Evolutionary conservation across 108 stramenopile genomes (phyloP).

Genomic region (Stephanodiscus triporus): DNA sequence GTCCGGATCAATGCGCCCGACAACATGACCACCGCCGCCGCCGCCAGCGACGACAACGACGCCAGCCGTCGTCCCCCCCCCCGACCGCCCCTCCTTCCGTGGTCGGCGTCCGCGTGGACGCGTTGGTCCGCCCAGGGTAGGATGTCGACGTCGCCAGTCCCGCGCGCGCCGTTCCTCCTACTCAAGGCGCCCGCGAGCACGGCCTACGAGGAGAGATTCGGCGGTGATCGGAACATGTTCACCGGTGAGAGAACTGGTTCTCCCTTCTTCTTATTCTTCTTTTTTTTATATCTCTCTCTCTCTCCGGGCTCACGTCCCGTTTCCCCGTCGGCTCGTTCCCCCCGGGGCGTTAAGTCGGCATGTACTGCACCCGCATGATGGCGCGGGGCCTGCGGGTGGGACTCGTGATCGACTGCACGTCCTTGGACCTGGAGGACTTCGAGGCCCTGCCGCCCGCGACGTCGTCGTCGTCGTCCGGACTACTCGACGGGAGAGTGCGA

Average conservation of each 20-base stretch:
- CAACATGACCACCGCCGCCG: not conserved
- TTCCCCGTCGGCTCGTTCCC: too few species aligned
- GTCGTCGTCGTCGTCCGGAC: not conserved
- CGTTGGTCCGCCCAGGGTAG: slow-evolving; percentile 49
- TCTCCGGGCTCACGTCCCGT: too few species aligned
- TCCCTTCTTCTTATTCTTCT: too few species aligned
- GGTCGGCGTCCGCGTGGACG: slow-evolving; percentile 45
- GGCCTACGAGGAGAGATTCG: slow-evolving; percentile 56
- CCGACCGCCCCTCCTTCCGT: slow-evolving; percentile 55
- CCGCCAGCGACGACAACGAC: too few species aligned
- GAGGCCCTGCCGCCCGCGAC: slow-evolving; percentile 25
- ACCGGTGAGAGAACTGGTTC: slow-evolving; percentile 31
- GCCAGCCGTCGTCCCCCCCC: too few species aligned
- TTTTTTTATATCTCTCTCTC: too few species aligned
- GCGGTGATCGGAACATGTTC: slow-evolving; percentile 58
- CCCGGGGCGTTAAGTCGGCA: slow-evolving; percentile 24
- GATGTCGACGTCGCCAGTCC: slow-evolving; percentile 41
- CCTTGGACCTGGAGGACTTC: slow-evolving; percentile 52
- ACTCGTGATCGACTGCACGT: slow-evolving; percentile 53
- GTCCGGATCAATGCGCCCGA: not conserved
- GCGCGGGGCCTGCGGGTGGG: slow-evolving; percentile 47
- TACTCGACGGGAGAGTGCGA: slow-evolving; percentile 37
- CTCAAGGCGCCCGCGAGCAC: slow-evolving; percentile 51
- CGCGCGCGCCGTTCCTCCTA: slow-evolving; percentile 44
- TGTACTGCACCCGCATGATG: slow-evolving; percentile 55